These are phyloP conservation scores for Sanghuangporus sanghuang DNA, from an alignment of 1,284 basidiomycete species.

Conservation along the genomic window DNA sequence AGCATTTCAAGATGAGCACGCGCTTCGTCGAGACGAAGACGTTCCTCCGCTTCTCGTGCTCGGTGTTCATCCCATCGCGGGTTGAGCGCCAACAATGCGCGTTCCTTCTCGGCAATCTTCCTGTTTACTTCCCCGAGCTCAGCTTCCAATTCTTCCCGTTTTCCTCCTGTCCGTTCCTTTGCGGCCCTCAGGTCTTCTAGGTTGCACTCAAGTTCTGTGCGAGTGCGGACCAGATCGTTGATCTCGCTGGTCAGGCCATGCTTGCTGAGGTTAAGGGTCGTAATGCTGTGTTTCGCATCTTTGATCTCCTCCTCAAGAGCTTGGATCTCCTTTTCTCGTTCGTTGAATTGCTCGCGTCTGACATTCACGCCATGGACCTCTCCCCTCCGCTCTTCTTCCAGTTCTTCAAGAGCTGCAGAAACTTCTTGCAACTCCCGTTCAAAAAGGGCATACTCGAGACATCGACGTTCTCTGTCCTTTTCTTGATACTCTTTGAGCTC, in stretches of 20 bases:
- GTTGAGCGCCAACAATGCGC: slow-evolving; percentile 51
- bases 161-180: slow-evolving; percentile 53
- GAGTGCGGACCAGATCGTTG: slow-evolving; percentile 70
- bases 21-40: slow-evolving; percentile 68
- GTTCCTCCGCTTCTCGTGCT: slow-evolving; percentile 57
- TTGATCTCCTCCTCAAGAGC: slow-evolving; percentile 72
- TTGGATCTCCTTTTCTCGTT: slow-evolving; percentile 81
- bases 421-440: slow-evolving; percentile 90
- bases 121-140: slow-evolving; percentile 62
- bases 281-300: slow-evolving; percentile 63
- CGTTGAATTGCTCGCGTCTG: slow-evolving; percentile 75
- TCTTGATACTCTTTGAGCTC: slow-evolving; percentile 96
- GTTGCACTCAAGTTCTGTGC: slow-evolving; percentile 80
- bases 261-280: slow-evolving; percentile 64
- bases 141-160: slow-evolving; percentile 56
- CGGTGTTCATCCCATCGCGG: slow-evolving; percentile 64
- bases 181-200: slow-evolving; percentile 76
- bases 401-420: slow-evolving; percentile 73
- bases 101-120: slow-evolving; percentile 62
- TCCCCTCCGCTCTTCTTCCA: slow-evolving; percentile 76
- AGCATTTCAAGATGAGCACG: slow-evolving; percentile 67
- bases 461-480: slow-evolving; percentile 91
- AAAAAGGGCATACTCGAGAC: slow-evolving; percentile 93
- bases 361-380: slow-evolving; percentile 85
- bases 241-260: slow-evolving; percentile 73